Evolutionary conservation across 2,329 filamentous ascomycete species (phyloP), one percentile per base, ranked within the genome.

Genomic region (Microcyclospora pomicola): DNA sequence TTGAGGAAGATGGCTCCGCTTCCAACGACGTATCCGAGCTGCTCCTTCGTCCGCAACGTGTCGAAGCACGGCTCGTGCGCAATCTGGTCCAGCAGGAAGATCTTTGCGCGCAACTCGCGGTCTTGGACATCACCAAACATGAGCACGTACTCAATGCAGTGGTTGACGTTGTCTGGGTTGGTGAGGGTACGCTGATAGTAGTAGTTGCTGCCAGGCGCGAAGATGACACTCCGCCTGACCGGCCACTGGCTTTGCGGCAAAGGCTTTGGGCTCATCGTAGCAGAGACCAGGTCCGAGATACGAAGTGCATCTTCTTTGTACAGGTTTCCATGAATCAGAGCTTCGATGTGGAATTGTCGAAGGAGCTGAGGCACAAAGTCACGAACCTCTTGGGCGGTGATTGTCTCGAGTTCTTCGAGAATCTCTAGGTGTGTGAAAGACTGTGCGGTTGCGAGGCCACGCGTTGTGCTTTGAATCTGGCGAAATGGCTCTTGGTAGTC

Each of bases 1-100:
- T 82, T 86, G n/a, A 76, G 66, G 39, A 81, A 75, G 37, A 73
- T 72, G 30, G 77, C 69, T 19, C 85, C 83, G 35, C 82, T 88
- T 61, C 88, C 94, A 1, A 98, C 88, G 37, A 98, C 83, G 51
- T 98, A 98, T 10, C 91, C 91, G 6, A 98, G 78, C 62, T 98
- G 88, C 59, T 98, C 88, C 61, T 96, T 95, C 32, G 91, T 96
- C 35, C 91, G 77, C 6, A 98, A 71, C 59, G 93, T 86, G 60
- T 98, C 85, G 55, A 96, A 98, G 7, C 82, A 82, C 3, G 87
- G 87, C 63, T 98, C 91, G 40, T 93, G 82, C 0, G 85, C 78
- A 64, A 98, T 82, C 60, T 96, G 91, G 16, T 84, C 81, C 31
- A 95, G 71, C 5, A 98, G 69, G 31, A 92, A 68, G 0, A 83